phyloP scores from a whole-genome alignment of 768 basidiomycete genomes.

The Clitopilus passeckerianus region DNA sequence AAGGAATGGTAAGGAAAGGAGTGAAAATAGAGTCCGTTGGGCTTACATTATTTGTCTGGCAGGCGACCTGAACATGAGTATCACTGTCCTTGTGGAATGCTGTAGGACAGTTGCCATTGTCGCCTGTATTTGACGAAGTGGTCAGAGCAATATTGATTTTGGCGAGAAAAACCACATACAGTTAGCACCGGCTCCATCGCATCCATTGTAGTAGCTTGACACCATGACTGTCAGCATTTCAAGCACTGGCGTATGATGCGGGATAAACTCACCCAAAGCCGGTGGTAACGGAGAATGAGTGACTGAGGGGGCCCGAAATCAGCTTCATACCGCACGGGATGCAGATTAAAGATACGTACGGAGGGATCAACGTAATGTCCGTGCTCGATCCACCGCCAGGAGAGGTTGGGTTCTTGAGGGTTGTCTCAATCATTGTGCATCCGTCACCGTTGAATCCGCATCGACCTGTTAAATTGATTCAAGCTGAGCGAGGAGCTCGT shows the following conservation, averaged over 20 bases:
- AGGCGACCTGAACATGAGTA: conserved; percentile 25
- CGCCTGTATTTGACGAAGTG: conserved; percentile 14
- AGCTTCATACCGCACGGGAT: background rate
- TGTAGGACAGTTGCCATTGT: conserved; percentile 19
- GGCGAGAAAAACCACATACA: conserved; percentile 11
- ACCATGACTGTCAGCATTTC: background rate
- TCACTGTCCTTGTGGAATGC: conserved; percentile 24
- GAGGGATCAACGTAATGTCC: conserved; percentile 26
- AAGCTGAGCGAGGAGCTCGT: background rate
- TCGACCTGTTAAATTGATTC: conserved; percentile 12
- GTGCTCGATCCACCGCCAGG: conserved; percentile 28
- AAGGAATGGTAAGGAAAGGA: background rate
- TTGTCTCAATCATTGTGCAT: conserved; percentile 28
- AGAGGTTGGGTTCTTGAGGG: conserved; percentile 24
- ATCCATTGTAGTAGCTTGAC: conserved; percentile 22
- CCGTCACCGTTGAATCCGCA: conserved; percentile 31
- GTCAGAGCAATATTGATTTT: background rate
- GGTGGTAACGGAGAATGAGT: conserved; percentile 26
- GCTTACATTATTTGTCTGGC: conserved; percentile 25
- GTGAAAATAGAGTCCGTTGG: background rate
- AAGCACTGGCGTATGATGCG: background rate
- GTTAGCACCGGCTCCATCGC: conserved; percentile 19
- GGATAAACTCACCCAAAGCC: conserved; percentile 24
- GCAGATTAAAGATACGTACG: conserved; percentile 14
- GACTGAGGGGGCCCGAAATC: conserved; percentile 9